phyloP scores from a whole-genome alignment of 441 rosid species.

The Hypseocharis bilobata region DNA sequence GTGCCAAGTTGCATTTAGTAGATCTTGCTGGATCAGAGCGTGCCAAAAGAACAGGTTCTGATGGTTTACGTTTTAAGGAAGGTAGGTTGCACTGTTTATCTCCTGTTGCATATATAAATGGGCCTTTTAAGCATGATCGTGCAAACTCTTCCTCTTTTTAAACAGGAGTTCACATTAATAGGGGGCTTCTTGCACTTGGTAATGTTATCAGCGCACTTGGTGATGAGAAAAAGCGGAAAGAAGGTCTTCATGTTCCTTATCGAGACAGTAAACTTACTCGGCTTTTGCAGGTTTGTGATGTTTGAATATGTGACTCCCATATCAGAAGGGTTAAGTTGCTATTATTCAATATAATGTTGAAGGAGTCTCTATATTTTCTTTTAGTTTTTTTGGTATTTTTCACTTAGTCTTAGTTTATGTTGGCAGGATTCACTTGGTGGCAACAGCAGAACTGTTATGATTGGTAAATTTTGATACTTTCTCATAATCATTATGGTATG shows the following conservation, averaged over 20 bases:
- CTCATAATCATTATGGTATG: not conserved
- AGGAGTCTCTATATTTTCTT: not conserved
- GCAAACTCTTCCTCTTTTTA: slow-evolving; percentile 21
- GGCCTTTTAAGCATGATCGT: slow-evolving; percentile 17
- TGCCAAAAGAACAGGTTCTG: slow-evolving; percentile 95
- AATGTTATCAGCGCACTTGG: slow-evolving; percentile 98
- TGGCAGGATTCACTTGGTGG: slow-evolving; percentile 97
- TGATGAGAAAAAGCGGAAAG: slow-evolving; percentile 95
- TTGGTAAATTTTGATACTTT: slow-evolving; percentile 42
- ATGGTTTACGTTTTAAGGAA: slow-evolving; percentile 92
- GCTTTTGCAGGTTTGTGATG: slow-evolving; percentile 67
- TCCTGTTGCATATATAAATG: slow-evolving; percentile 10
- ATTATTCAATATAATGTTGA: no score
- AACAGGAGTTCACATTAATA: slow-evolving; percentile 90
- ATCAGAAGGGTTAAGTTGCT: no score
- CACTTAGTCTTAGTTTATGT: slow-evolving; percentile 15
- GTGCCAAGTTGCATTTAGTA: slow-evolving; percentile 93
- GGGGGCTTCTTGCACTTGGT: slow-evolving; percentile 97
- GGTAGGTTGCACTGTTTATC: slow-evolving; percentile 38
- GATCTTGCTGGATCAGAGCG: slow-evolving; percentile 99
- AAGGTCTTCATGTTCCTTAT: slow-evolving; percentile 85
- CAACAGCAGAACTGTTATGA: slow-evolving; percentile 96
- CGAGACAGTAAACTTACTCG: slow-evolving; percentile 97
- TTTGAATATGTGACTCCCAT: slow-evolving; percentile 7
- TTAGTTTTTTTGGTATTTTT: slow-evolving; percentile 1